Percentiles rank a stretch among this genome's conserved stretches.
phyloP scores from a whole-genome alignment of 371 early-diverging fungal genomes.

The Mortierella sp. region DNA sequence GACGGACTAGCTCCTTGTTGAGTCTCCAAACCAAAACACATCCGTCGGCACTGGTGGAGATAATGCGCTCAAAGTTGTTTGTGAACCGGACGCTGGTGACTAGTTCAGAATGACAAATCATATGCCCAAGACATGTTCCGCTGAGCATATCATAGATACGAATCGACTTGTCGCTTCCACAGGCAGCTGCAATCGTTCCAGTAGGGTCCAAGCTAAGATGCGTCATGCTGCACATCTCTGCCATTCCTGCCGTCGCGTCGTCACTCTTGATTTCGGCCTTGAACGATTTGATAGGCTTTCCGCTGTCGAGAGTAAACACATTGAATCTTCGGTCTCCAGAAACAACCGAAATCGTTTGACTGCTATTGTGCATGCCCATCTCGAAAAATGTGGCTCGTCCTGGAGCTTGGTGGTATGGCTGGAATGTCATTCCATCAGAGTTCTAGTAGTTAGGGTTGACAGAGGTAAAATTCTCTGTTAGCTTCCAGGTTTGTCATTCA shows the following conservation, averaged over 20 bases:
- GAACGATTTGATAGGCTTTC: slow-evolving; percentile 71
- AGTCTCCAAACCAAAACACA: slow-evolving; percentile 84
- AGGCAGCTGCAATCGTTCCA: slow-evolving; percentile 77
- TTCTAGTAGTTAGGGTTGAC: slow-evolving; percentile 54
- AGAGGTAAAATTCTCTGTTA: neutral
- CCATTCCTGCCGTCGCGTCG: slow-evolving; percentile 59
- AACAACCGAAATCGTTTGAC: slow-evolving; percentile 69
- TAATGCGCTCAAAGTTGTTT: slow-evolving; percentile 62
- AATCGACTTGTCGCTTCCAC: slow-evolving; percentile 79
- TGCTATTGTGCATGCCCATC: slow-evolving; percentile 70
- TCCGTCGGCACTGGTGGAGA: slow-evolving; percentile 84
- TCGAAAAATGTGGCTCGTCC: slow-evolving; percentile 82
- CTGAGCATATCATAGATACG: slow-evolving; percentile 79
- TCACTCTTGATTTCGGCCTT: slow-evolving; percentile 68
- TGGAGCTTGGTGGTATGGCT: slow-evolving; percentile 75
- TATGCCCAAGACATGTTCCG: slow-evolving; percentile 71
- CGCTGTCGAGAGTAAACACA: slow-evolving; percentile 70
- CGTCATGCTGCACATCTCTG: slow-evolving; percentile 68
- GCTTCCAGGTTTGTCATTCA: no score
- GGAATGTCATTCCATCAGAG: slow-evolving; percentile 17
- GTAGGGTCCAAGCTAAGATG: slow-evolving; percentile 79
- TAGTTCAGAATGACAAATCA: slow-evolving; percentile 80
- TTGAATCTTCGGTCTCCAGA: slow-evolving; percentile 78
- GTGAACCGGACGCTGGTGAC: slow-evolving; percentile 81
- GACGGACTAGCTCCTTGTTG: slow-evolving; percentile 59